Evolutionary conservation across 2,329 filamentous ascomycete species (phyloP), one percentile per base, ranked within the genome.

Genomic region (Xylaria sp.): DNA sequence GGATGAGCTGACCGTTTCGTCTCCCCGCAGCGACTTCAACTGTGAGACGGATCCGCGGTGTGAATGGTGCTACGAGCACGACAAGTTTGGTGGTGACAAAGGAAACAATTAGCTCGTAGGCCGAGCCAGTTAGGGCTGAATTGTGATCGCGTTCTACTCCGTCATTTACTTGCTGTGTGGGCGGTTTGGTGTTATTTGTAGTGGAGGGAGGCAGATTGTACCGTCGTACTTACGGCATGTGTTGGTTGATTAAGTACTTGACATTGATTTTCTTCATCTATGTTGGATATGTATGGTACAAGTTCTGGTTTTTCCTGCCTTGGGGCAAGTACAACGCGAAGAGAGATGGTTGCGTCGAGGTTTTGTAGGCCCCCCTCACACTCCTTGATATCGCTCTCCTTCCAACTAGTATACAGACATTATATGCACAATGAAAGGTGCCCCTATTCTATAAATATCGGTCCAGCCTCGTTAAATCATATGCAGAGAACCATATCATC

Each of bases 341-440:
- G 7, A 17, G 23, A 17, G 23, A 38, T 15, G 28, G 60, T 31
- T 58, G 49, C 40, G 46, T 46, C 17, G 53, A 42, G 54, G 17
- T 38, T 13, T 40, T 20, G 26, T 31, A 38, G 5, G 58, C 53
- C 17, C 20, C n/a, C 10, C 28, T 26, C 42, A 46, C 51, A 57
- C 51, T 44, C 48, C 17, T 62, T 62, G 10, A 42, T 66, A 57
- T 65, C 62, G 48, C 67, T 66, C 71, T 68, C 33, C 66, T 72
- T 57, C 61, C 59, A 44, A 64, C 66, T 74, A 75, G 68, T 72
- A 74, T 76, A 76, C 74, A 75, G 69, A 70, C 65, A 74, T 74
- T 74, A 75, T 65, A 59, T 66, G 57, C 59, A 70, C 53, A 60
- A 59, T 65, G 59, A 60, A 61, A 61, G 48, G 48, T 48, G 46